A percentile compares a stretch with the other conserved stretches of the same genome.
phyloP scores from a whole-genome alignment of 768 basidiomycete genomes.

The Mycena chlorophos region DNA sequence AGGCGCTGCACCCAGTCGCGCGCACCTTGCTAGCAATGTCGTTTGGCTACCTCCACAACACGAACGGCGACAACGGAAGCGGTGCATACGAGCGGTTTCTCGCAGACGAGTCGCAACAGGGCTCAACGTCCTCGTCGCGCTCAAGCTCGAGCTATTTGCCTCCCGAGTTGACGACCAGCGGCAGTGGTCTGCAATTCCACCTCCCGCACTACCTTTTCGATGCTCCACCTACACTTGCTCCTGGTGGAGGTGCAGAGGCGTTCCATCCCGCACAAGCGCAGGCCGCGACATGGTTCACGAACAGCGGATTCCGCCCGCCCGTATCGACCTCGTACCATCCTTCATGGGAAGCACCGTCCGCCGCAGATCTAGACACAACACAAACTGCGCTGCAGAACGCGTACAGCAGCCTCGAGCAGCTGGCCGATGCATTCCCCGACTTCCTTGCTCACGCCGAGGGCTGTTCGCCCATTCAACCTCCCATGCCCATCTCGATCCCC shows the following conservation, averaged over 20 bases:
- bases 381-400: slow-evolving; percentile 7
- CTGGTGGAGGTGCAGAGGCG: slow-evolving; percentile 74
- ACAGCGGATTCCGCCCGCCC: slow-evolving; percentile 40
- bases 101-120: not conserved
- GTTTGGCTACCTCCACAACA: not conserved
- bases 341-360: not conserved
- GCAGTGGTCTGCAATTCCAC: slow-evolving; percentile 46
- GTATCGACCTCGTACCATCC: slow-evolving; percentile 4
- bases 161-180: too few relatives aligned
- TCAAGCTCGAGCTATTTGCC: too few relatives aligned
- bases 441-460: not conserved
- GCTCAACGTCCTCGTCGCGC: not conserved
- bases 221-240: slow-evolving; percentile 60
- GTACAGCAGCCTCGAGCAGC: not conserved
- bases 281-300: slow-evolving; percentile 51
- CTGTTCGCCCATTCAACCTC: not conserved
- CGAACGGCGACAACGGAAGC: not conserved
- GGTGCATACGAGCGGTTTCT: not conserved
- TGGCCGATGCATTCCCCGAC: slow-evolving; percentile 3
- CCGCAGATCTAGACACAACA: not conserved
- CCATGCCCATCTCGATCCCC: not conserved
- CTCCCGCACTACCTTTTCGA: slow-evolving; percentile 65
- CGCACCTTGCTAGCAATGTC: not conserved
- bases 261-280: slow-evolving; percentile 45
- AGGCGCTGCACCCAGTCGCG: too few relatives aligned